Percentiles rank a stretch among this genome's conserved stretches.
phyloP scores from a whole-genome alignment of 352 stramenopile genomes.

The Pythium dissimile region DNA sequence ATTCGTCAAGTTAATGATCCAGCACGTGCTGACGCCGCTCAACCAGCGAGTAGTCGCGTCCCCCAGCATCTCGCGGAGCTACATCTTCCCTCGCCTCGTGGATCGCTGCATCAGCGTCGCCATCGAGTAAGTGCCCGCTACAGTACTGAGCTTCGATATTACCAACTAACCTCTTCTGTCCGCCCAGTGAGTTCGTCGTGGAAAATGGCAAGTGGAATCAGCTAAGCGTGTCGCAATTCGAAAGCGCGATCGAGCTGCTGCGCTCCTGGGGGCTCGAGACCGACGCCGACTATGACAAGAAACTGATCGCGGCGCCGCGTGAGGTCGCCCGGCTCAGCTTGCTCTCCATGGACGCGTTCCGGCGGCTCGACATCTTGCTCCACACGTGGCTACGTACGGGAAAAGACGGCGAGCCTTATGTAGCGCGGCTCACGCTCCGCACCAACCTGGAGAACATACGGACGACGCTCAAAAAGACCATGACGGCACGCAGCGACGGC shows the following conservation, averaged over 20 bases:
- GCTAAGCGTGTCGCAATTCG: constrained; percentile 36
- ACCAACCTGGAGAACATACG: constrained; percentile 23
- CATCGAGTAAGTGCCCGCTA: constrained; percentile 38
- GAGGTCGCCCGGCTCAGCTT: constrained; percentile 11
- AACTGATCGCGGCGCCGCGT: constrained; percentile 6
- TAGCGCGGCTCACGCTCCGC: constrained; percentile 11
- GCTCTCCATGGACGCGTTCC: constrained; percentile 27
- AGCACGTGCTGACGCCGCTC: constrained; percentile 46
- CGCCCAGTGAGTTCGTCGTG: constrained; percentile 34
- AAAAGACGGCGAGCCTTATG: constrained; percentile 18
- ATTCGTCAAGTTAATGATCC: constrained; percentile 46
- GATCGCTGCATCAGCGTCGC: constrained; percentile 54
- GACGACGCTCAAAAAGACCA: constrained; percentile 19
- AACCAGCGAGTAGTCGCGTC: constrained; percentile 34
- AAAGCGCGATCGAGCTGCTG: constrained; percentile 42
- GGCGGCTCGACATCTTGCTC: constrained; percentile 33
- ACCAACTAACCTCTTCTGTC: no score
- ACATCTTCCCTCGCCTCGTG: constrained; percentile 47
- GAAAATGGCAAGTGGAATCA: constrained; percentile 46
- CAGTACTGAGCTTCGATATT: no score
- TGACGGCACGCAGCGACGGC: constrained; percentile 14
- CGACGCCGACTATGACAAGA: constrained; percentile 52
- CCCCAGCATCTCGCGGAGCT: constrained; percentile 36
- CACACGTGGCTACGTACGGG: constrained; percentile 29
- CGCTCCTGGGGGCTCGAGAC: constrained; percentile 43